phyloP scores from a whole-genome alignment of 257 asterid species.

The Nicotiana sylvestris region DNA sequence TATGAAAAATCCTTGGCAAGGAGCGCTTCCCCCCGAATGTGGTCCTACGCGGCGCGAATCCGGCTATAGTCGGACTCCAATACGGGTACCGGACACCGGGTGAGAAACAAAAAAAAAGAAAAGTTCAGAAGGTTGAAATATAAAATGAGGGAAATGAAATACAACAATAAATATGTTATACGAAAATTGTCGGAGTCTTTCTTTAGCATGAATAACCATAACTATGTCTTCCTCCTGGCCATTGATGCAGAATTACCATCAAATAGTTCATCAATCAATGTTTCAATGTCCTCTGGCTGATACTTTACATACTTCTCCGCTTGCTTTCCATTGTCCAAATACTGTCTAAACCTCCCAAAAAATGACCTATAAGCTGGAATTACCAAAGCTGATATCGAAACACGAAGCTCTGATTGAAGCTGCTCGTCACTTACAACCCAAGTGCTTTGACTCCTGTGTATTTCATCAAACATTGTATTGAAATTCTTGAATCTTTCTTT shows the following conservation, averaged over 20 bases:
- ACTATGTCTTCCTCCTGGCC: constrained; percentile 51
- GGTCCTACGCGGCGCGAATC: no score
- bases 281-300: constrained; percentile 84
- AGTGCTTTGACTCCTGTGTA: constrained; percentile 53
- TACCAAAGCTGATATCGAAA: constrained; percentile 60
- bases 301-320: constrained; percentile 68
- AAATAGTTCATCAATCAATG: constrained; percentile 64
- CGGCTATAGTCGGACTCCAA: no score
- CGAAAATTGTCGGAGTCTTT: background rate
- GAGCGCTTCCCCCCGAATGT: no score
- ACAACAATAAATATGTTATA: background rate
- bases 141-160: background rate
- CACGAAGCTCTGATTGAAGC: constrained; percentile 83
- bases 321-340: constrained; percentile 49
- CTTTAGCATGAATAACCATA: no score
- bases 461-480: constrained; percentile 57
- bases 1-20: no score
- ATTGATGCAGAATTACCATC: constrained; percentile 64
- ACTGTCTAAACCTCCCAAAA: constrained; percentile 61
- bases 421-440: constrained; percentile 91
- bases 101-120: background rate
- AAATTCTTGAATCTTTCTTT: constrained; percentile 78
- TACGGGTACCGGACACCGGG: no score
- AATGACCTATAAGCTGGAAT: constrained; percentile 85
- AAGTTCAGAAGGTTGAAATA: background rate